phyloP scores from a whole-genome alignment of 495 filamentous ascomycete genomes.

The Aspergillus cavernicola region DNA sequence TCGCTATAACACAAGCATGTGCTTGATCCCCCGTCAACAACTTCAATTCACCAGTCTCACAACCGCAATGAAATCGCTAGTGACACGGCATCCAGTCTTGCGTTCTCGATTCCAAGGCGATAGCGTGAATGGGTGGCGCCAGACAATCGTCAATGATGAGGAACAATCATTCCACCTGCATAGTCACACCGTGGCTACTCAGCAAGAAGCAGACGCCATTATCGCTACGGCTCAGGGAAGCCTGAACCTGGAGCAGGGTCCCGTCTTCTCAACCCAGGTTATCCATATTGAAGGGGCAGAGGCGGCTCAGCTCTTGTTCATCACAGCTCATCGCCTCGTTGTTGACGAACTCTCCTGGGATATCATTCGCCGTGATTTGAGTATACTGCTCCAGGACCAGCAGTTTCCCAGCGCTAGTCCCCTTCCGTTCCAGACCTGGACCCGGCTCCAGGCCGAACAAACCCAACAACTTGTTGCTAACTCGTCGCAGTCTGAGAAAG shows the following conservation, averaged over 20 bases:
- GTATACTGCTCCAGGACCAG: background rate
- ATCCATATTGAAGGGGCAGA: background rate
- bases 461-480: background rate
- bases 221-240: background rate
- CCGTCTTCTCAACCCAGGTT: constrained; percentile 4
- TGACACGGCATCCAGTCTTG: background rate
- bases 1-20: background rate
- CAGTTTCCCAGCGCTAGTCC: background rate
- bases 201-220: background rate
- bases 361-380: constrained; percentile 7
- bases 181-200: background rate
- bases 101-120: constrained; percentile 9
- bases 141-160: background rate
- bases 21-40: background rate
- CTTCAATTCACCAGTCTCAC: background rate
- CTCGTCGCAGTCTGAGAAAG: background rate
- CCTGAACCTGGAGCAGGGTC: constrained; percentile 8
- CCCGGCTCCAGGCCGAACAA: background rate
- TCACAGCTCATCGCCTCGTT: constrained; percentile 11
- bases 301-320: background rate
- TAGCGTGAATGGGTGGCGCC: background rate
- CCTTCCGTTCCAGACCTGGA: constrained; percentile 4
- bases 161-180: background rate
- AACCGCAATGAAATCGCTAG: background rate
- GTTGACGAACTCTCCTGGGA: constrained; percentile 12